Base-by-base conservation (phyloP, 768 basidiomycete genomes). In the Suillus plorans region DNA sequence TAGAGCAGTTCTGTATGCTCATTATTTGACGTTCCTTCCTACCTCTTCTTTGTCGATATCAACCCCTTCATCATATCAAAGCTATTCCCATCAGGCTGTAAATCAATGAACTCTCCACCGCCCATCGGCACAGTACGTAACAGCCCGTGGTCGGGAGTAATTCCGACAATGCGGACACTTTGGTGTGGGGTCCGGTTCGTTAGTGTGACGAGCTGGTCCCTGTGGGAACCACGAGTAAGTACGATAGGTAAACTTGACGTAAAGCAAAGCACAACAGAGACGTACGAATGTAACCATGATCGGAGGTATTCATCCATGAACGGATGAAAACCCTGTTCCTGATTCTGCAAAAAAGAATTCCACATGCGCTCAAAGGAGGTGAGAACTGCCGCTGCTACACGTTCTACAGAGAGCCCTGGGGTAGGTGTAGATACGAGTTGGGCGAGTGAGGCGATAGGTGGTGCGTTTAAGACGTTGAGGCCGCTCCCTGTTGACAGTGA, bases 61-160 rank as follows among this genome's bases (percentile, higher is more conserved):
- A 49, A 8, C 39, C 94, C 94, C 42, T 88, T 84, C 91, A 97
- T 91, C 68, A 98, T 81, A 76, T 99, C 97, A 69, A 99, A 99
- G 71, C 94, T 94, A 74, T 99, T 99, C 59, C 95, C 94, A 71
- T 98, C 95, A 2, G 97, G 97, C 74, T 97, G 97, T 22, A 99
- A 77, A 76, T 99, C 95, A 61, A 98, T 89, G 72, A 85, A 96
- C 63, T 53, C 69, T 18, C 44, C 76, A 47, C 71, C 70, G 5
- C 63, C 39, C 10, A 77, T 31, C 2, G 88, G 87, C 42, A 92
- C 74, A 9, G 96, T 97, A 60, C 94, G 85, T 64, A 99, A 78
- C 39, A 98, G 79, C 0, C 97, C 97, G 71, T 96, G 83, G 66
- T 98, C 94, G 3, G 85, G 80, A 1, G 96, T 96, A 71, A 99